Evolutionary conservation across 2,329 filamentous ascomycete genomes (phyloP), one percentile per base, ranked within the genome.

Genomic region (Fusarium austroafricanum): DNA sequence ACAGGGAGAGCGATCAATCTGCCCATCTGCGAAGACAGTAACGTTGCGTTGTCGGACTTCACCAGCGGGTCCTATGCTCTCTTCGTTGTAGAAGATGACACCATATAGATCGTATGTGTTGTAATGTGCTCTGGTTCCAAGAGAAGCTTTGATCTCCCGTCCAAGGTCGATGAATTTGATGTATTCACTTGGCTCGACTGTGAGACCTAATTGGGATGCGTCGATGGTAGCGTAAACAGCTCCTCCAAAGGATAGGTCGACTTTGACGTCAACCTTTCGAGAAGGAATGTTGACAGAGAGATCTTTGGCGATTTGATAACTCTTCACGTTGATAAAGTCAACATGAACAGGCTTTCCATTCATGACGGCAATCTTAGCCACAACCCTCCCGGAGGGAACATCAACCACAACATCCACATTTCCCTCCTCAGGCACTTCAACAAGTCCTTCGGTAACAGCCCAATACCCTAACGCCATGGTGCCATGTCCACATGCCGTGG

Each of bases 401-500:
- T 71, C 68, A 4, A 71, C 54, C 2, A 69, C 47, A 3, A 71
- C 68, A 23, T 71, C 65, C 4, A 71, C 54, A 6, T 1, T 23
- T 0, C 61, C 64, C 11, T 50, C 26, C 12, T 53, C 43, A 1
- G 58, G 46, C 1, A 11, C 49, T n/a, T 59, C 6, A 2, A 69
- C 43, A 0, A 71, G 14, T 4, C 38, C 21, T 4, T 54, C 67
- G 1, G 37, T 46, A 1, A 73, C 21, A 10, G 73, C 71, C 73
- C 73, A 75, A 20, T 70, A 74, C 1, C 73, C 73, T 7, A 75
- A n/a, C 3, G 71, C 73, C 29, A 75, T 75, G 1, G 73, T 74
- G 1, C 72, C 73, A 10, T 75, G 73, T 2, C 72, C 73, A 6
- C 73, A 75, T 1, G 73, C 73, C 0, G 73, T 75, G 1, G 73